phyloP scores from a whole-genome alignment of 148 eudicot species.

The Beta vulgaris region DNA sequence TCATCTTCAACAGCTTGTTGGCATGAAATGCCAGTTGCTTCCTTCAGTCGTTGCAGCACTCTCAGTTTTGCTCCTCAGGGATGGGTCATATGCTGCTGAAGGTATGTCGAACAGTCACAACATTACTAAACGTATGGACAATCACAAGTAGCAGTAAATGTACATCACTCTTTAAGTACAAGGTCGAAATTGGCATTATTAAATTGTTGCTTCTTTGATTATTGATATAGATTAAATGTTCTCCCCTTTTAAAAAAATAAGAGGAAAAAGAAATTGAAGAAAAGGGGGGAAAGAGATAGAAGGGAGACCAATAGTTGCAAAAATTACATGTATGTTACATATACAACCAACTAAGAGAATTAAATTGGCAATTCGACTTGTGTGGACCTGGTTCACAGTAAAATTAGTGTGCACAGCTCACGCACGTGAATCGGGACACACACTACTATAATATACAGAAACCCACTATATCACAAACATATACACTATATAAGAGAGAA shows the following conservation, averaged over 20 bases:
- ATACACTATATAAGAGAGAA: too few species aligned
- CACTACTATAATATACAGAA: too few species aligned
- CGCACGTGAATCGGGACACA: too few species aligned
- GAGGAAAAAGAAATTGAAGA: not conserved
- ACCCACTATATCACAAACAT: too few species aligned
- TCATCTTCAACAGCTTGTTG: slow-evolving; percentile 61
- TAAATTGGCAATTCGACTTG: not conserved
- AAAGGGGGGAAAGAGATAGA: not conserved
- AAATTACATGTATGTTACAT: not conserved
- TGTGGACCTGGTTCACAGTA: too few species aligned
- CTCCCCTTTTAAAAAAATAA: too few species aligned
- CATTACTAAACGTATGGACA: not conserved
- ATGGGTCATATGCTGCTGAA: slow-evolving; percentile 30
- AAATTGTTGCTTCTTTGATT: not conserved
- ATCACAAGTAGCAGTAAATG: not conserved
- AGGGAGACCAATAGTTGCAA: not conserved
- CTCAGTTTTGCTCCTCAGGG: slow-evolving; percentile 51
- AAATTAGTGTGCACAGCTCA: too few species aligned
- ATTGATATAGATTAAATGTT: too few species aligned
- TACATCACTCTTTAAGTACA: not conserved
- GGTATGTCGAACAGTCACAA: slow-evolving; percentile 36
- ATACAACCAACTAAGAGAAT: not conserved
- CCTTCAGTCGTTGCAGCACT: slow-evolving; percentile 71
- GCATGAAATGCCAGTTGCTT: slow-evolving; percentile 44
- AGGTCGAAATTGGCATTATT: too few species aligned